phyloP scores from a whole-genome alignment of 768 basidiomycete genomes.

The Russula sp. region DNA sequence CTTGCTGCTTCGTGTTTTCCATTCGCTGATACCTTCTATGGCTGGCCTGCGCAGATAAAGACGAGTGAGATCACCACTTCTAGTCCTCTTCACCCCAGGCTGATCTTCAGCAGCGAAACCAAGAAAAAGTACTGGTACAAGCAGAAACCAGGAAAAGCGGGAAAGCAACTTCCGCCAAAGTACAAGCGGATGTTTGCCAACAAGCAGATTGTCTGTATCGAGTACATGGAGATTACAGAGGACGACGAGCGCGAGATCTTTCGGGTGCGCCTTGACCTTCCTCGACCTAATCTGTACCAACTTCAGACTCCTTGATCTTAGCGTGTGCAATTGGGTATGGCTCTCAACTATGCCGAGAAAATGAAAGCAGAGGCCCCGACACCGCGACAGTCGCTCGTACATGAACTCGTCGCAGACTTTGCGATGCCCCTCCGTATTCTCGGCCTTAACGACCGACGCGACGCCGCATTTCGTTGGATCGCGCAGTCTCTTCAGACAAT shows the following conservation, averaged over 20 bases:
- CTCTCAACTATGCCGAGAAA: slow-evolving; percentile 26
- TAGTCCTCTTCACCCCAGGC: not conserved
- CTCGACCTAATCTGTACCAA: not conserved
- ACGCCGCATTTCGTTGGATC: slow-evolving; percentile 52
- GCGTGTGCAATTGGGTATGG: slow-evolving; percentile 28
- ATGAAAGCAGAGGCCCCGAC: slow-evolving; percentile 25
- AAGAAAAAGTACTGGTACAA: slow-evolving; percentile 33
- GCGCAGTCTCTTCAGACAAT: slow-evolving; percentile 48
- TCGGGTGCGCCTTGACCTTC: slow-evolving; percentile 22
- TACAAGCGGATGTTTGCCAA: slow-evolving; percentile 34
- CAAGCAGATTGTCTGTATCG: slow-evolving; percentile 45
- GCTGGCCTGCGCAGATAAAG: slow-evolving; percentile 30
- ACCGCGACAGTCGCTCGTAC: slow-evolving; percentile 22
- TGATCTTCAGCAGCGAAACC: slow-evolving; percentile 7
- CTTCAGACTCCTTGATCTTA: slow-evolving; percentile 6
- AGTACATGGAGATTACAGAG: slow-evolving; percentile 32
- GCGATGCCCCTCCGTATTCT: slow-evolving; percentile 25
- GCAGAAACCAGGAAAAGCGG: slow-evolving; percentile 18
- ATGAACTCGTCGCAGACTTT: slow-evolving; percentile 19
- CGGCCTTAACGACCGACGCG: slow-evolving; percentile 46
- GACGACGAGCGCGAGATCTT: slow-evolving; percentile 30
- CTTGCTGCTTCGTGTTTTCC: not conserved
- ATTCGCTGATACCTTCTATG: not conserved
- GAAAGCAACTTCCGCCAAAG: slow-evolving; percentile 30
- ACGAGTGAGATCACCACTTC: slow-evolving; percentile 28